Conservation (phyloP, 768 basidiomycete genomes). For the Leccinum sublutescens region DNA sequence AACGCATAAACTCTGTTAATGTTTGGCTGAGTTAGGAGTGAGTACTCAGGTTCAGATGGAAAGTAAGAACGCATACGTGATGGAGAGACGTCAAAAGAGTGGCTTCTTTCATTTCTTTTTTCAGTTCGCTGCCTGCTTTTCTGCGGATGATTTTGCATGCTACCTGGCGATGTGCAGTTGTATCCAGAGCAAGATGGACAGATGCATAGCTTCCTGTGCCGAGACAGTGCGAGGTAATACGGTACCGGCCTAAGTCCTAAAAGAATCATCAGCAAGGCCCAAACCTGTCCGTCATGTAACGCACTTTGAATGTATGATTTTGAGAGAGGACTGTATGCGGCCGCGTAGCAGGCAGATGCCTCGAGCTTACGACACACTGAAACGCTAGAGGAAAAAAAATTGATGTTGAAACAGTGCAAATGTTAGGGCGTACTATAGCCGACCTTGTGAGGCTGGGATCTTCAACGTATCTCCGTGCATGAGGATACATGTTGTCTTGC, state of each 20-base stretch:
- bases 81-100: conserved; percentile 66
- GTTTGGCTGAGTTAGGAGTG: conserved; percentile 54
- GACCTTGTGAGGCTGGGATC: conserved; percentile 67
- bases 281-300: neutral
- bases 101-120: conserved; percentile 74
- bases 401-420: neutral
- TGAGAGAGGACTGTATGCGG: conserved; percentile 60
- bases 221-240: conserved; percentile 76
- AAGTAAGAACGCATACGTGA: conserved; percentile 51
- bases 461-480: conserved; percentile 74
- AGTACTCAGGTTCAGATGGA: neutral
- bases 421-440: neutral
- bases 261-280: neutral
- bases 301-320: conserved; percentile 53
- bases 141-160: conserved; percentile 83
- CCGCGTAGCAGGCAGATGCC: conserved; percentile 49
- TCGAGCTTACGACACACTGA: conserved; percentile 59
- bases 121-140: conserved; percentile 40
- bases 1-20: conserved; percentile 78
- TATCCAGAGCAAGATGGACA: conserved; percentile 76
- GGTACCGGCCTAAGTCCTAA: conserved; percentile 63
- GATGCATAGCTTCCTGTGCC: conserved; percentile 82
- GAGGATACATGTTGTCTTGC: conserved; percentile 65
- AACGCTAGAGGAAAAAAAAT: conserved; percentile 46
- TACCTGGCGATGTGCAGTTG: conserved; percentile 61